phyloP scores from a whole-genome alignment of 306 rosid species.

The Cucumis hystrix region DNA sequence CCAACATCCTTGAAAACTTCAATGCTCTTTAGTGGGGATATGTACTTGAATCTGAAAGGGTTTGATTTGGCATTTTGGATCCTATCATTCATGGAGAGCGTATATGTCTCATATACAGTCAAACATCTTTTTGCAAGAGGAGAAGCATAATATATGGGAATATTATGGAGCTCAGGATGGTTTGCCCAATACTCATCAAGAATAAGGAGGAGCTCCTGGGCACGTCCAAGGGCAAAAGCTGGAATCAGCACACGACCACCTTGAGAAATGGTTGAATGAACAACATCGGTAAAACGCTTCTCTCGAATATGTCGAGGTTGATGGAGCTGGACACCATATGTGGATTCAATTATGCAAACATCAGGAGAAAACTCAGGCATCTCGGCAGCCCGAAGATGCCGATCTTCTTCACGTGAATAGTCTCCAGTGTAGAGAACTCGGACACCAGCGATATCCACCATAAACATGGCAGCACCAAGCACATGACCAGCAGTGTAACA shows the following conservation, averaged over 20 bases:
- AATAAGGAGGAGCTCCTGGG: slow-evolving; percentile 87
- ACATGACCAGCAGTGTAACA: slow-evolving; percentile 97
- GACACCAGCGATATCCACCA: slow-evolving; percentile 96
- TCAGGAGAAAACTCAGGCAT: slow-evolving; percentile 93
- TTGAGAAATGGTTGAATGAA: slow-evolving; percentile 77
- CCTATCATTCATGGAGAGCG: slow-evolving; percentile 93
- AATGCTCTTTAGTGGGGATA: slow-evolving; percentile 72
- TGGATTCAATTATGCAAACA: slow-evolving; percentile 86
- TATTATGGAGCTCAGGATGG: slow-evolving; percentile 83
- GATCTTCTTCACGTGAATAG: slow-evolving; percentile 92
- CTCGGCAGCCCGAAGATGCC: slow-evolving; percentile 98
- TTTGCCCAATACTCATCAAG: slow-evolving; percentile 92
- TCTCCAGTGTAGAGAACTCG: slow-evolving; percentile 94
- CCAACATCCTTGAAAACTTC: slow-evolving; percentile 78
- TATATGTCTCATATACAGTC: slow-evolving; percentile 87
- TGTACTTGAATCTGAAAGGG: slow-evolving; percentile 67
- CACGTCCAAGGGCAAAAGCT: slow-evolving; percentile 84
- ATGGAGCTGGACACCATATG: slow-evolving; percentile 90
- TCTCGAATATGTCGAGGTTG: slow-evolving; percentile 82
- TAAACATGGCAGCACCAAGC: slow-evolving; percentile 99
- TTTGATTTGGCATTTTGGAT: slow-evolving; percentile 86
- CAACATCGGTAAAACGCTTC: slow-evolving; percentile 81
- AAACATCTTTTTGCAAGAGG: slow-evolving; percentile 88
- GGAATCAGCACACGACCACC: slow-evolving; percentile 97
- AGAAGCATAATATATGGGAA: slow-evolving; percentile 91